These are phyloP conservation scores for Linum trigynum DNA, from an alignment of 345 rosid genomes.

Conservation along the genomic window DNA sequence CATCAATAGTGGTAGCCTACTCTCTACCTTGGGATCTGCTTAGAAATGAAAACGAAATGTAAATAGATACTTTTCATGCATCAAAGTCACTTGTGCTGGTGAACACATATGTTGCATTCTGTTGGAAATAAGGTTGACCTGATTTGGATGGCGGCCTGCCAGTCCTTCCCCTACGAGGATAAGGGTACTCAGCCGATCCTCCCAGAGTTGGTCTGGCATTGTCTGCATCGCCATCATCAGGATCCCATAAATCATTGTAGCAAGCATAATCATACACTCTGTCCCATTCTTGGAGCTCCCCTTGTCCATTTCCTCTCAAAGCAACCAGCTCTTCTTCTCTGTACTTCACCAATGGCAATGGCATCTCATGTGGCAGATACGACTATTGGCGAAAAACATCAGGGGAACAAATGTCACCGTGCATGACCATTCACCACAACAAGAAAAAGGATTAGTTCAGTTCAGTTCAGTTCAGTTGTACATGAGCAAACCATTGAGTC, in stretches of 20 bases:
- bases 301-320: slow-evolving; percentile 34
- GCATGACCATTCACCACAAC: neutral
- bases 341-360: slow-evolving; percentile 25
- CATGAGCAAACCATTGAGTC: neutral
- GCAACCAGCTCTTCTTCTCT: slow-evolving; percentile 31
- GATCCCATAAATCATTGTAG: slow-evolving; percentile 40
- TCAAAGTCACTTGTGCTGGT: no score
- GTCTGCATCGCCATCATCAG: slow-evolving; percentile 21
- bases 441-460: neutral
- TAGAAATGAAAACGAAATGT: neutral
- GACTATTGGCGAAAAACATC: slow-evolving; percentile 13
- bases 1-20: slow-evolving; percentile 22
- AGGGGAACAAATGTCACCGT: neutral
- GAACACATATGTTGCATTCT: no score
- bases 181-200: slow-evolving; percentile 27
- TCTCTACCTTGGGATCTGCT: slow-evolving; percentile 31
- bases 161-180: slow-evolving; percentile 44
- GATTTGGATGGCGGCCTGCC: slow-evolving; percentile 27
- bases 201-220: slow-evolving; percentile 30
- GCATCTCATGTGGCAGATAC: slow-evolving; percentile 33
- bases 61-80: no score
- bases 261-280: slow-evolving; percentile 38
- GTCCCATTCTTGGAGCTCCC: slow-evolving; percentile 34
- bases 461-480: neutral
- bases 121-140: slow-evolving; percentile 12